These are phyloP conservation scores for Grosmannia clavigera DNA, from an alignment of 2,329 filamentous ascomycete species.

Conservation along the genomic window DNA sequence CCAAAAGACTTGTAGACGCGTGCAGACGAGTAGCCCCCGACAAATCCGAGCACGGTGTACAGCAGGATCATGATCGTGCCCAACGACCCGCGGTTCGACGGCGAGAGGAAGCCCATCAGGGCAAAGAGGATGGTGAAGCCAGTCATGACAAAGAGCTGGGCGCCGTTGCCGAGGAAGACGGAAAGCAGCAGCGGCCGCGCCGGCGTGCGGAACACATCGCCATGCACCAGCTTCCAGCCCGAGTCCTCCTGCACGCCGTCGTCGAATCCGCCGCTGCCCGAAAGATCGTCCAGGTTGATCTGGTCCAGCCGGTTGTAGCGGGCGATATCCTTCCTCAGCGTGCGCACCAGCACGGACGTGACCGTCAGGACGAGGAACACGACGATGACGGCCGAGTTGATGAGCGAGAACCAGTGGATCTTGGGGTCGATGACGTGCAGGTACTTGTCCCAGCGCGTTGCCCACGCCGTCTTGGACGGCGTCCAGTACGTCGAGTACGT, in stretches of 20 bases:
- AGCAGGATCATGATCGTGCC: constrained; percentile 88
- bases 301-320: constrained; percentile 91
- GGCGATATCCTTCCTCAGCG: constrained; percentile 87
- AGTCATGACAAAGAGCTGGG: constrained; percentile 95
- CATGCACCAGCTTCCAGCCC: constrained; percentile 96
- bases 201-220: constrained; percentile 89
- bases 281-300: constrained; percentile 80
- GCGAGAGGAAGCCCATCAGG: constrained; percentile 85
- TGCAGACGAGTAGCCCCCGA: constrained; percentile 82
- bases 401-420: constrained; percentile 98
- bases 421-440: constrained; percentile 93
- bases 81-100: constrained; percentile 86
- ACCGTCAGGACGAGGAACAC: constrained; percentile 85
- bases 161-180: constrained; percentile 81
- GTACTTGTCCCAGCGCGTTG: constrained; percentile 97
- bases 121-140: constrained; percentile 90
- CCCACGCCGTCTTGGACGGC: constrained; percentile 76
- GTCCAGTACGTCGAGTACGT: constrained; percentile 91
- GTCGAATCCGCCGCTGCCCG: constrained; percentile 74
- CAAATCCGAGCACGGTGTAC: constrained; percentile 84
- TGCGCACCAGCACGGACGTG: constrained; percentile 78
- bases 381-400: constrained; percentile 92
- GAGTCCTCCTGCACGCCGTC: constrained; percentile 96
- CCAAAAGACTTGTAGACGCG: constrained; percentile 90
- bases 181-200: constrained; percentile 73